Conservation (phyloP, 306 rosid genomes). For the Quercus dentata region DNA sequence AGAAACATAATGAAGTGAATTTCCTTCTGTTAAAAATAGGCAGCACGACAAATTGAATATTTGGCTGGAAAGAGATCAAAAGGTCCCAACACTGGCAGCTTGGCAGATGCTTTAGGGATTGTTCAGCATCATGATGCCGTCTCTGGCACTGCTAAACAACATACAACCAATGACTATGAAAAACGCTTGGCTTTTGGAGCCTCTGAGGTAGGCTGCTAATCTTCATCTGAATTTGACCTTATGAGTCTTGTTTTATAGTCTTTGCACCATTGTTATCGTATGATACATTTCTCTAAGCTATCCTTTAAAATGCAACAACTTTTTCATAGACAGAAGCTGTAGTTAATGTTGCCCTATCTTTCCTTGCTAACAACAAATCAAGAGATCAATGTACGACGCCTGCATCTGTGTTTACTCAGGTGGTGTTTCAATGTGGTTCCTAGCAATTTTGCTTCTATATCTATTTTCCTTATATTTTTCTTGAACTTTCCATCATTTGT, state of each 20-base stretch:
- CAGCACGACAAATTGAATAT: conserved; percentile 71
- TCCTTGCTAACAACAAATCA: conserved; percentile 47
- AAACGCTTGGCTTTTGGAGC: conserved; percentile 75
- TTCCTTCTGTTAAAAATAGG: conserved; percentile 38
- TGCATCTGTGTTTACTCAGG: conserved; percentile 55
- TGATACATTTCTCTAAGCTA: not conserved
- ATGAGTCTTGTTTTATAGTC: not conserved
- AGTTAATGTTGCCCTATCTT: conserved; percentile 66
- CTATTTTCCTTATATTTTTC: not conserved
- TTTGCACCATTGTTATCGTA: not conserved
- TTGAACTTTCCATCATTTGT: not conserved
- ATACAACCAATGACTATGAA: conserved; percentile 79
- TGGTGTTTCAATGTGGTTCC: conserved; percentile 22
- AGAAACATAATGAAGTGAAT: not conserved
- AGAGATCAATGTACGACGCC: conserved; percentile 33
- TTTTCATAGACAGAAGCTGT: conserved; percentile 65
- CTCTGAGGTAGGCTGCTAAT: conserved; percentile 48
- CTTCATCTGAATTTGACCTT: not conserved
- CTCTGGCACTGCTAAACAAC: conserved; percentile 81
- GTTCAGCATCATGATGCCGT: conserved; percentile 91
- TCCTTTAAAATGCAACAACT: not conserved
- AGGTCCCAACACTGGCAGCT: conserved; percentile 34
- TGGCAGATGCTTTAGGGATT: conserved; percentile 82
- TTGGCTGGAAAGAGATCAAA: conserved; percentile 46
- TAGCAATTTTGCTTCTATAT: not conserved